phyloP scores from a whole-genome alignment of 805 yeast genomes.

The Hanseniaspora clermontiae region DNA sequence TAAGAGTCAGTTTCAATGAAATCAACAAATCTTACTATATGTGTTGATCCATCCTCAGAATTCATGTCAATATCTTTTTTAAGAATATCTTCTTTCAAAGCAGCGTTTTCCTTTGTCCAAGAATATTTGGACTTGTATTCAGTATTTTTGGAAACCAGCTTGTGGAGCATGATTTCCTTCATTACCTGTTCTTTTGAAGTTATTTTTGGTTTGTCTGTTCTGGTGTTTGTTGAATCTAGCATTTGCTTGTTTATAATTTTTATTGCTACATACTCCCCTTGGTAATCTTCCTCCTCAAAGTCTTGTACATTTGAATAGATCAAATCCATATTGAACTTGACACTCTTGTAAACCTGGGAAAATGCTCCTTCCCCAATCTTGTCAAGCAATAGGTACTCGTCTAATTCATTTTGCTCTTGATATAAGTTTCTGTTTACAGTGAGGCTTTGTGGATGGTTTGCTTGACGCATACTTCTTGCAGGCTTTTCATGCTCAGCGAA shows the following conservation, averaged over 20 bases:
- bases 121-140: not conserved
- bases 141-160: constrained; percentile 38
- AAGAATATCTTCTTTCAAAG: not conserved
- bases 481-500: not conserved
- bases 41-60: constrained; percentile 25
- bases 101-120: not conserved
- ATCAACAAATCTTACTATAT: constrained; percentile 52
- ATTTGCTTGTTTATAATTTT: constrained; percentile 57
- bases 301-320: constrained; percentile 14
- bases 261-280: constrained; percentile 32
- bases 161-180: constrained; percentile 66
- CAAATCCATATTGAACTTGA: constrained; percentile 18
- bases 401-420: constrained; percentile 28
- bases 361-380: constrained; percentile 77
- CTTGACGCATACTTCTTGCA: not conserved
- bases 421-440: constrained; percentile 22
- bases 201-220: constrained; percentile 18
- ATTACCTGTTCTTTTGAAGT: constrained; percentile 44
- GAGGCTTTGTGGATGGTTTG: constrained; percentile 3
- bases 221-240: constrained; percentile 41
- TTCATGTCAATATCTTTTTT: constrained; percentile 10
- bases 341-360: constrained; percentile 57
- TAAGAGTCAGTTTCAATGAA: constrained; percentile 49
- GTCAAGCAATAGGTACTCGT: constrained; percentile 31
- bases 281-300: constrained; percentile 15